Percentiles rank a stretch among this genome's conserved stretches.
These are phyloP conservation scores for Anthoceros angustus DNA, from an alignment of 225 moss, liverwort and hornwort genomes.

Conservation along the genomic window DNA sequence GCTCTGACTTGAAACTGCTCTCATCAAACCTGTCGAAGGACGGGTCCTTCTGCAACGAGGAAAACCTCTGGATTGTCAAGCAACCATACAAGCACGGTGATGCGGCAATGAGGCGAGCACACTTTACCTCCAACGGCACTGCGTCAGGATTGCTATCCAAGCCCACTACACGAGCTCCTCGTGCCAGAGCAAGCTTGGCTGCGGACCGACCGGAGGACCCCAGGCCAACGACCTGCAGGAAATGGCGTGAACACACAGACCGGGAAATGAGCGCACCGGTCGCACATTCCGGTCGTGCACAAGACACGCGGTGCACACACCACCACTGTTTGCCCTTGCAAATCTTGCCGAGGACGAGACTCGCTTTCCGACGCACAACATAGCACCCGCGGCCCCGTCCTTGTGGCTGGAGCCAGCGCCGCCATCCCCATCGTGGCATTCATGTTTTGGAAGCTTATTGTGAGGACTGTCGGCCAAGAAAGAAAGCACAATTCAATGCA, in stretches of 20 bases:
- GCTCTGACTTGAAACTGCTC: constrained; percentile 45
- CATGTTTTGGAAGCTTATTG: not conserved
- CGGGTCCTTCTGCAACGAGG: constrained; percentile 39
- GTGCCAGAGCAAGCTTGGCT: constrained; percentile 75
- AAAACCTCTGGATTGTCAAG: not conserved
- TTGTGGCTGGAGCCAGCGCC: not conserved
- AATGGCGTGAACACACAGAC: not conserved
- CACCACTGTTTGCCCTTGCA: not conserved
- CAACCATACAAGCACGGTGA: not conserved
- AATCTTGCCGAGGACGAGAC: not conserved
- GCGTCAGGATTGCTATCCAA: constrained; percentile 52
- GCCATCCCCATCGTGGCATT: not conserved
- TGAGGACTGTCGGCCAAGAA: too few species aligned
- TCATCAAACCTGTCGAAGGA: constrained; percentile 29
- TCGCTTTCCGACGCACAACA: not conserved
- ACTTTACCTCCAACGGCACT: constrained; percentile 46
- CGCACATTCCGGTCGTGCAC: not conserved
- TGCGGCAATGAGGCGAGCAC: not conserved
- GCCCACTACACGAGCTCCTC: constrained; percentile 82
- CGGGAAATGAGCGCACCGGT: not conserved
- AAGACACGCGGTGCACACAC: not conserved
- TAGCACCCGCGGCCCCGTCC: not conserved
- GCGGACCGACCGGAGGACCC: constrained; percentile 83
- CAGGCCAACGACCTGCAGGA: constrained; percentile 68
- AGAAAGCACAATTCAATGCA: too few species aligned